Evolutionary conservation across 208 protist species (phyloP).

Genomic region (Leishmania major): DNA sequence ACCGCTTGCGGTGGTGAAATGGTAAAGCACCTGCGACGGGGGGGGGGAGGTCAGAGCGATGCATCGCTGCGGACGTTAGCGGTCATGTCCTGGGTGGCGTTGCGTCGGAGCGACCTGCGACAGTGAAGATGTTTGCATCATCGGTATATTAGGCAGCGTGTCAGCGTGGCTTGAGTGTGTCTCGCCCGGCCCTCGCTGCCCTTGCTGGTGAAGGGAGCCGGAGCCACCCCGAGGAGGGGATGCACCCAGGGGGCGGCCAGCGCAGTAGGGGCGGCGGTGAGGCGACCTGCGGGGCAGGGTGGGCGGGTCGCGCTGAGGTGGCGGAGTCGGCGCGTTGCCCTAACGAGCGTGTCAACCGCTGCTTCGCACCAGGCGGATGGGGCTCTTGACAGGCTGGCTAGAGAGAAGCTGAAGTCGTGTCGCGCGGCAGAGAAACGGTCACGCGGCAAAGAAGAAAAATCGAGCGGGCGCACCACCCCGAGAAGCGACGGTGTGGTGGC

Average conservation of each 20-base stretch:
- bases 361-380: neutral
- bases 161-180: neutral
- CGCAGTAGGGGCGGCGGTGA: neutral
- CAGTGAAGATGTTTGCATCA: neutral
- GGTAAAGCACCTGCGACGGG: neutral
- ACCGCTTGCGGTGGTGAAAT: neutral
- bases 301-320: neutral
- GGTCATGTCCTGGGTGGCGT: neutral
- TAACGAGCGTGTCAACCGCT: neutral
- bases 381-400: neutral
- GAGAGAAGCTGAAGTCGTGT: neutral
- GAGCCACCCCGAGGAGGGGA: neutral
- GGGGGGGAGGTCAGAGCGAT: neutral
- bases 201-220: neutral
- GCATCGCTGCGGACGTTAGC: neutral
- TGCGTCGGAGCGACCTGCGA: neutral
- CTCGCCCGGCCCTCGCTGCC: neutral
- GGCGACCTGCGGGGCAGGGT: too few species aligned
- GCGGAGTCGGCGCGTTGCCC: neutral
- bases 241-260: neutral
- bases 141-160: too few species aligned
- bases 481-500: too few species aligned
- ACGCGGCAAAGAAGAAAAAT: too few species aligned
- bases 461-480: too few species aligned
- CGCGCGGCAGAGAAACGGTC: too few species aligned